Base-by-base conservation (phyloP, 2,329 filamentous ascomycete genomes). In the Claviceps paspali region DNA sequence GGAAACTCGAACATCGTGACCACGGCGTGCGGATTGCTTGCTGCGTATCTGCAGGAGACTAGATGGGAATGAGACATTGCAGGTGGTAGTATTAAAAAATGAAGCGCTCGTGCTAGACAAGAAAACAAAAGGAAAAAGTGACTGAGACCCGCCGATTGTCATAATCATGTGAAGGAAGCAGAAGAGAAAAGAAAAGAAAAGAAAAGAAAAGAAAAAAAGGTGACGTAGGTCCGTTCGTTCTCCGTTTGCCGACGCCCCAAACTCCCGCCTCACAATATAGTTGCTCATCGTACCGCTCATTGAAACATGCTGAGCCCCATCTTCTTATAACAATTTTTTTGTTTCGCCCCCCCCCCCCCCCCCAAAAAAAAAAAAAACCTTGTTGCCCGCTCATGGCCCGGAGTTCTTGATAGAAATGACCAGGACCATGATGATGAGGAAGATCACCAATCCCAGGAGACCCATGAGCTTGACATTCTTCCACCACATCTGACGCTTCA, bases 401-500 rank as follows among this genome's bases (percentile, higher is more conserved):
- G 43, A 52, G 38, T 65, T 68, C 59, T 70, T 73, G 38, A 67
- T 52, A 3, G 67, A 62, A 41, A 74, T 62, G 21, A 73, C 60
- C 40, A 74, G 68, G n/a, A 65, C 63, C 45, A 72, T 48, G 32
- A 76, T 48, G 46, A 76, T 71, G 43, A 76, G 53, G 31, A 66
- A 53, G 19, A 91, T 60, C 2, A 87, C 84, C 31, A 95, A 52
- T 4, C 60, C 67, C 43, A 87, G 53, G 48, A 98, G 59, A 6
- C 74, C 79, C 86, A 96, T 94, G 48, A 98, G 62, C 65, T 92
- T 92, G 32, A 93, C 73, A 57, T 98, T 96, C 77, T 96, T 96
- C 88, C 88, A 96, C 91, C 91, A 98, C 91, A 98, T 96, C 60
- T 80, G 73, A 53, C 92, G 73, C 64, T 91, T 82, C 49, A 98